A percentile compares a stretch with the other conserved stretches of the same genome.
phyloP scores from a whole-genome alignment of 1,284 basidiomycete species.

The Leccinum pseudoinsigne region DNA sequence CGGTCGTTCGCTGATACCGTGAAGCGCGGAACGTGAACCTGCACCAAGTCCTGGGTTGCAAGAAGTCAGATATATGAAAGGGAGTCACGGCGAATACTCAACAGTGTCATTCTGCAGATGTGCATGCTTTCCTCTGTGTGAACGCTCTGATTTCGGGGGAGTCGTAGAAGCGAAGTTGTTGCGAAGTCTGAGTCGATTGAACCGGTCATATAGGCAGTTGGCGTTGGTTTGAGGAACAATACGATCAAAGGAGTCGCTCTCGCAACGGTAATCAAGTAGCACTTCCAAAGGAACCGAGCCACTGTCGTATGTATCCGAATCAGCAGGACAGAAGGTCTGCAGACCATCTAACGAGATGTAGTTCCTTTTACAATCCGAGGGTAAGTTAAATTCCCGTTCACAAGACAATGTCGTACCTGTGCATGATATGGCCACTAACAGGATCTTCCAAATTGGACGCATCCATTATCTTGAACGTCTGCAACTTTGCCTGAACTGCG shows the following conservation, averaged over 20 bases:
- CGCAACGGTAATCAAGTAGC: conserved; percentile 80
- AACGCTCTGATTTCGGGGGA: conserved; percentile 35
- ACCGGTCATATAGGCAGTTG: conserved; percentile 89
- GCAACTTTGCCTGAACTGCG: conserved; percentile 81
- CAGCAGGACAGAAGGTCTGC: conserved; percentile 85
- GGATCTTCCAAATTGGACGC: conserved; percentile 79
- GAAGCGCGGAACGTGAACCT: conserved; percentile 82
- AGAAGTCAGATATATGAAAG: conserved; percentile 15
- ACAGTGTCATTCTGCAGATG: conserved; percentile 86
- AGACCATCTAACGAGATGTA: conserved; percentile 78
- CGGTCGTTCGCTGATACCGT: conserved; percentile 87
- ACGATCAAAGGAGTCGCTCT: conserved; percentile 83
- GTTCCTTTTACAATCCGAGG: conserved; percentile 46
- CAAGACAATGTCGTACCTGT: conserved; percentile 52
- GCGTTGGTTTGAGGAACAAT: conserved; percentile 91
- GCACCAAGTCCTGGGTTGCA: conserved; percentile 69
- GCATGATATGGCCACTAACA: conserved; percentile 84
- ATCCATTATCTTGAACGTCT: conserved; percentile 85
- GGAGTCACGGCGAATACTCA: conserved; percentile 21
- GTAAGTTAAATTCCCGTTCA: conserved; percentile 1
- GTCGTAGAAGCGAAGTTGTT: conserved; percentile 62
- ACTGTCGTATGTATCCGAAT: conserved; percentile 39
- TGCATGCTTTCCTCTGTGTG: conserved; percentile 44
- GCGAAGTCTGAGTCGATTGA: conserved; percentile 87
- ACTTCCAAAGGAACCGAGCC: conserved; percentile 85